Evolutionary conservation across 306 rosid genomes (phyloP), one percentile per base, ranked within the genome.

Genomic region (Medicago ruthenica): DNA sequence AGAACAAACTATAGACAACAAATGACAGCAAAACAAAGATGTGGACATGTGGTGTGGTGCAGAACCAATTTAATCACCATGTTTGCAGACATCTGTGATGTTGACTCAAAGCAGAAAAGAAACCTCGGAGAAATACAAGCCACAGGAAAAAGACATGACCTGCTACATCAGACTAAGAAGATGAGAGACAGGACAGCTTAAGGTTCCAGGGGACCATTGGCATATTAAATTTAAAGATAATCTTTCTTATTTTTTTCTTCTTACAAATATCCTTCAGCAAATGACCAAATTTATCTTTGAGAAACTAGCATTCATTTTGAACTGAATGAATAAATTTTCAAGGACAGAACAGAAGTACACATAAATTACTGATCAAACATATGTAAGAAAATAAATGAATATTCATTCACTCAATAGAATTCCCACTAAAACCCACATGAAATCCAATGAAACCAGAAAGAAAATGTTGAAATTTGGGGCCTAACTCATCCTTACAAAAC

Each of bases 1-100:
- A 27, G 68, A 69, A 77, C 50, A 48, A 39, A 40, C 74, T 36
- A 62, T 1, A 39, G 58, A 81, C 64, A 61, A 69, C 55, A 40
- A 71, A 51, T 51, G 74, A 63, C 62, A 18, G 59, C 44, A 36
- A 70, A 41, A 64, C 65, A 76, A 54, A 67, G 36, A 17, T 1
- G 18, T 18, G 60, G 37, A 34, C 37, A 34, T 1, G 7, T 34
- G 37, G 14, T 37, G 67, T 27, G 48, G 21, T 21, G 45, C 73
- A 58, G 58, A 70, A 79, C 81, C 55, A 71, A 57, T 37, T 45
- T 39, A 34, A 63, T 34, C 41, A 58, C 42, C 39, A 64, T 3
- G 27, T 39, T 63, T 69, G 22, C 36, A 14, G 65, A 74, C 50
- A 50, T 58, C 12, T 55, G 7, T 17, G 42, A 18, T 27, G n/a